Base-by-base conservation (phyloP, 192 early-diverging fungal genomes). In the Chytriomyces hyalinus region DNA sequence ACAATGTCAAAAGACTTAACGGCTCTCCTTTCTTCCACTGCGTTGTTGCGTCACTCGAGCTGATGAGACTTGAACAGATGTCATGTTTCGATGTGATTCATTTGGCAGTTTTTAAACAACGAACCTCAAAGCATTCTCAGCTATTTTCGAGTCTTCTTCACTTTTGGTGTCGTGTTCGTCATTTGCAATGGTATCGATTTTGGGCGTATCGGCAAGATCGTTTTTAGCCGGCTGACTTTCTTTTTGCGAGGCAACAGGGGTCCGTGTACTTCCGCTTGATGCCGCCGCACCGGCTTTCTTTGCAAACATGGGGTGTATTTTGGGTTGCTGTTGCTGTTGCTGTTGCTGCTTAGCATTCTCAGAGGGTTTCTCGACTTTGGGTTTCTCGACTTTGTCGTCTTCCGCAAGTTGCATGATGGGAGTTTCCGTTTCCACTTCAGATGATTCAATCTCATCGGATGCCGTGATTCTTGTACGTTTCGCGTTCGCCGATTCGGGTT, bases 11-110 rank as follows among this genome's bases (percentile, higher is more conserved):
- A 53, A 53, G 13, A 70, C 68, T 57, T 50, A 36, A 70, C 68
- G 73, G 61, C 43, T 66, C 73, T 9, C 61, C 61, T 49, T 73
- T 73, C 46, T 73, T 73, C 71, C 71, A 73, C 13, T 15, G 7
- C 8, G 60, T 28, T 10, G 61, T n/a, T 6, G 60, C 9, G 1
- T 73, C 71, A 8, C 59, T 62, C 7, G 71, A 17, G 44, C 45
- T 60, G 15, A 73, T 47, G 15, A 73, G 61, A 28, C 69, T 70
- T 10, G 8, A 9, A 53, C 3, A 45, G 0, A 57, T 20, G 22
- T 22, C 15, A 22, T 20, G 36, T 28, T 17, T 70, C 13, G 28
- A 43, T 57, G 28, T 13, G 57, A 13, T 10, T 44, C 26, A 57
- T 50, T 20, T 8, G 53, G 1, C 20, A 57, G 22, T n/a, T 70